Evolutionary conservation across 2,329 filamentous ascomycete genomes (phyloP).

Genomic region (Metarhizium humberi): DNA sequence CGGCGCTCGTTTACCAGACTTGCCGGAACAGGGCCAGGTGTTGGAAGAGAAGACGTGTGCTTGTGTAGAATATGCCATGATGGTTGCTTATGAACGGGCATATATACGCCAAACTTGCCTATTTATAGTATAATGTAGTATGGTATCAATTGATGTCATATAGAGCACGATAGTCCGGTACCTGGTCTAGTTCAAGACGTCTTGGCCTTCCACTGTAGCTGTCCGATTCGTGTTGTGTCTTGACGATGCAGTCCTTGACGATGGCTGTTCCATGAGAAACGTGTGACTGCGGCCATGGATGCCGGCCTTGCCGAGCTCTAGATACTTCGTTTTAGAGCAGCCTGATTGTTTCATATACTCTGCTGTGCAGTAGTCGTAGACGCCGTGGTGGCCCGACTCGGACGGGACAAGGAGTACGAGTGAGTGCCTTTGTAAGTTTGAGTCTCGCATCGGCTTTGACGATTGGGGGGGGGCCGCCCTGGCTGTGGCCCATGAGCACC

Average conservation of each 20-base stretch:
- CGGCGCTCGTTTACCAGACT: no score
- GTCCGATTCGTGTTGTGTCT: no score
- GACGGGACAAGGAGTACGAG: constrained; percentile 21
- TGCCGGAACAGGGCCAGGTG: no score
- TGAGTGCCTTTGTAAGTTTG: constrained; percentile 23
- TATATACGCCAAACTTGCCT: no score
- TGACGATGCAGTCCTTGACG: constrained; percentile 15
- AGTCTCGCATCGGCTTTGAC: constrained; percentile 33
- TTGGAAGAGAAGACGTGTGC: no score
- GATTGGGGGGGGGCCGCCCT: constrained; percentile 31
- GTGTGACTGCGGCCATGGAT: constrained; percentile 38
- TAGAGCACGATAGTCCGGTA: no score
- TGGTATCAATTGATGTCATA: no score
- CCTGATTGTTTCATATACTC: constrained; percentile 34
- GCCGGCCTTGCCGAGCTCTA: constrained; percentile 27
- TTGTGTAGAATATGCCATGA: no score
- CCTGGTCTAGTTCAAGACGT: no score
- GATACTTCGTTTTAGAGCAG: constrained; percentile 19
- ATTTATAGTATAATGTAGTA: no score
- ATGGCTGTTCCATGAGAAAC: constrained; percentile 33
- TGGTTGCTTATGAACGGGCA: no score
- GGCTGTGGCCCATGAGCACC: constrained; percentile 35
- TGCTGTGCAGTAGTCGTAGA: constrained; percentile 35
- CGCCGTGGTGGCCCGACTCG: constrained; percentile 33
- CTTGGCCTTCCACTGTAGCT: no score